Evolutionary conservation across 495 filamentous ascomycete genomes (phyloP).

Genomic region (Durotheca rogersii): DNA sequence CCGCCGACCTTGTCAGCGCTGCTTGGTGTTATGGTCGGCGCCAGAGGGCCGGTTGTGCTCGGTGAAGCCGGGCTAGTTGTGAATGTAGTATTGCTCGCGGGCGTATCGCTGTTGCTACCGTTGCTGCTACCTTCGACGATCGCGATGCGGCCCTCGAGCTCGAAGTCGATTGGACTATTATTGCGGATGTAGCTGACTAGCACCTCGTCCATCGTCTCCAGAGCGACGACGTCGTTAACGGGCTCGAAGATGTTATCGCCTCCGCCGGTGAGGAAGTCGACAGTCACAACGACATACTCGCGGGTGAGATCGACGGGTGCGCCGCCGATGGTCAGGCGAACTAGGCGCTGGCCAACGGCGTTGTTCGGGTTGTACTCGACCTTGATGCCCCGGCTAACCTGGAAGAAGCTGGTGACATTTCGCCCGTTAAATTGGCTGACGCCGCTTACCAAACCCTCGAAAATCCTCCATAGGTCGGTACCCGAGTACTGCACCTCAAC

Average conservation of each 20-base stretch:
- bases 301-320: constrained; percentile 36
- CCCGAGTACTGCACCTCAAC: constrained; percentile 50
- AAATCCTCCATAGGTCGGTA: constrained; percentile 47
- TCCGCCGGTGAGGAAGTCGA: constrained; percentile 56
- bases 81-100: neutral
- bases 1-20: neutral
- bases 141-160: constrained; percentile 52
- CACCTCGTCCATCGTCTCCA: constrained; percentile 56
- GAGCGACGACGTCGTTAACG: constrained; percentile 36
- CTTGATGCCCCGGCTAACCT: constrained; percentile 50
- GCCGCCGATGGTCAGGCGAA: constrained; percentile 45
- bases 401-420: constrained; percentile 52
- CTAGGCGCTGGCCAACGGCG: constrained; percentile 38
- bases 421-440: constrained; percentile 50
- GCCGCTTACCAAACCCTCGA: constrained; percentile 50
- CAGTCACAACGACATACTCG: constrained; percentile 53
- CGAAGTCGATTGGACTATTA: constrained; percentile 47
- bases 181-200: constrained; percentile 47
- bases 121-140: constrained; percentile 27
- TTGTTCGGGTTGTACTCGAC: constrained; percentile 48
- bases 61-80: neutral
- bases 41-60: neutral
- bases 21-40: neutral
- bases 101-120: neutral
- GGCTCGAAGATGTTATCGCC: constrained; percentile 56